Conservation (phyloP, 305 asterid genomes). For the Rubia balearica region DNA sequence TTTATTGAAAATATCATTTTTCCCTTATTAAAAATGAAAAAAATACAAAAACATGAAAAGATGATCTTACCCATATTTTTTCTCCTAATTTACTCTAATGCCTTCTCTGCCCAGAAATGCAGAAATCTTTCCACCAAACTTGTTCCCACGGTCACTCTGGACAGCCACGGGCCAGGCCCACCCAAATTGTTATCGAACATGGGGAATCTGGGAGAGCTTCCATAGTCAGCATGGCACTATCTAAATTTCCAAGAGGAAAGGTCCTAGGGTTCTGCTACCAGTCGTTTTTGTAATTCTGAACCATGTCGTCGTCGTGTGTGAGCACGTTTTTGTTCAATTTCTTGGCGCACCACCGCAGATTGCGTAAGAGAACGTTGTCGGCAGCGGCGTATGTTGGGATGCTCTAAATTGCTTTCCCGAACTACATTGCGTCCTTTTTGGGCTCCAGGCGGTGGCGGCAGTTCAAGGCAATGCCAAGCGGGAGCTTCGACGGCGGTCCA, state of each 20-base stretch:
- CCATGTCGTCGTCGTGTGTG: conserved; percentile 21
- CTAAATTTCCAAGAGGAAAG: conserved; percentile 56
- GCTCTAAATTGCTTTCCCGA: conserved; percentile 82
- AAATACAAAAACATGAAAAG: too few species aligned
- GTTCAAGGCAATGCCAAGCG: too few species aligned
- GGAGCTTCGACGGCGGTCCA: too few species aligned
- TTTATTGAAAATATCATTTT: too few species aligned
- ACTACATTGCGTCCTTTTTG: conserved; percentile 44
- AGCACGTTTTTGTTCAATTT: conserved; percentile 27
- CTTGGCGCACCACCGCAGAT: conserved; percentile 37
- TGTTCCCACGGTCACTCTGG: conserved; percentile 55
- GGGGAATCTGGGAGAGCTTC: conserved; percentile 65
- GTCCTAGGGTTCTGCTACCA: conserved; percentile 39
- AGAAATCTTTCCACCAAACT: conserved; percentile 58
- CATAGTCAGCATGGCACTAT: conserved; percentile 66
- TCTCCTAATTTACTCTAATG: too few species aligned
- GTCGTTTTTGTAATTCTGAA: conserved; percentile 20
- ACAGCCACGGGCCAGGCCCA: conserved; percentile 57
- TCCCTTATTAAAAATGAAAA: too few species aligned
- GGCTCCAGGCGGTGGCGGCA: conserved; percentile 63
- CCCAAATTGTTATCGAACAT: conserved; percentile 72
- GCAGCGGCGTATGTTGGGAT: conserved; percentile 41
- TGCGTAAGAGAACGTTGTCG: conserved; percentile 31
- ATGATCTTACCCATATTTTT: too few species aligned
- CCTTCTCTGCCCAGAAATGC: conserved; percentile 62